These are phyloP conservation scores for Aspergillus sparsus DNA, from an alignment of 495 filamentous ascomycete species.

Conservation along the genomic window DNA sequence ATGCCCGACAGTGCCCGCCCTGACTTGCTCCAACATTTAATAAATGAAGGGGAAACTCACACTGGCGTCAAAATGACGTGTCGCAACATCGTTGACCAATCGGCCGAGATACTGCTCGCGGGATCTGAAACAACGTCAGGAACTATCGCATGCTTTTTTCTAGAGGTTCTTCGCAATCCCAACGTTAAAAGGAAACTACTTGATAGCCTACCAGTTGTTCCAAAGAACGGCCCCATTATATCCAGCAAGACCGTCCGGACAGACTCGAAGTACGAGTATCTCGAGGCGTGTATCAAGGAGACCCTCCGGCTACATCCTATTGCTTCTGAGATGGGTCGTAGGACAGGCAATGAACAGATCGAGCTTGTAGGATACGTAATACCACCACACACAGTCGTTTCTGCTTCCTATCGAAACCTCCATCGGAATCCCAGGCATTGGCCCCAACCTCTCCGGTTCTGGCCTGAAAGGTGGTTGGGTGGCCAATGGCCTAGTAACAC, in stretches of 20 bases:
- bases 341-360: neutral
- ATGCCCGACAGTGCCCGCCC: neutral
- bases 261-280: conserved; percentile 10
- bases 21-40: neutral
- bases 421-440: conserved; percentile 12
- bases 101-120: neutral
- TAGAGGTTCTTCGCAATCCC: neutral
- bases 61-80: neutral
- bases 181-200: neutral
- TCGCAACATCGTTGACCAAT: neutral
- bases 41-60: neutral
- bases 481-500: neutral
- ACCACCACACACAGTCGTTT: conserved; percentile 9
- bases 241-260: conserved; percentile 5
- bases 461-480: conserved; percentile 26
- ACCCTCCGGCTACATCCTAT: conserved; percentile 15
- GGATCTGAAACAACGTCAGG: neutral
- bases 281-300: conserved; percentile 21
- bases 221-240: neutral
- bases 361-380: conserved; percentile 4
- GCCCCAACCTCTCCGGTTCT: conserved; percentile 7
- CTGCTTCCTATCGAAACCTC: conserved; percentile 7
- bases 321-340: conserved; percentile 13
- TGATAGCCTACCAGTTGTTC: neutral
- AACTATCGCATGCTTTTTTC: neutral